These are phyloP conservation scores for Podila minutissima DNA, from an alignment of 192 early-diverging fungal genomes.

Conservation along the genomic window DNA sequence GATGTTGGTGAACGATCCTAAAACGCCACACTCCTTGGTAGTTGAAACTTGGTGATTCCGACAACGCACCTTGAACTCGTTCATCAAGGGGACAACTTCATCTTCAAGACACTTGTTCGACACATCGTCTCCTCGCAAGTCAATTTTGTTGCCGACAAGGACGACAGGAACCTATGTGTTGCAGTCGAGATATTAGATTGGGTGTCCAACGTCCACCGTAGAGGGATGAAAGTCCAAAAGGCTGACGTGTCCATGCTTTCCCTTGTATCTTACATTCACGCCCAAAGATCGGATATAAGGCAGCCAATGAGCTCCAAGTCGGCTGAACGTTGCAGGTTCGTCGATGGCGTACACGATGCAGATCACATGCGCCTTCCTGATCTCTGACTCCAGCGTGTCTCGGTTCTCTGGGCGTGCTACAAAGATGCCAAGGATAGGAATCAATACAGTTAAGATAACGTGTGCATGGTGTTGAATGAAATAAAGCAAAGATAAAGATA, in stretches of 20 bases:
- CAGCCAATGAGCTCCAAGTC: constrained; percentile 91
- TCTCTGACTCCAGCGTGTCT: constrained; percentile 90
- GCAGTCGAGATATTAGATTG: constrained; percentile 2
- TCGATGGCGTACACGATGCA: constrained; percentile 97
- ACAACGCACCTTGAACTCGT: constrained; percentile 91
- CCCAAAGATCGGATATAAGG: constrained; percentile 93
- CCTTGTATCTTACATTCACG: constrained; percentile 76
- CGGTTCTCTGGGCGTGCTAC: constrained; percentile 87
- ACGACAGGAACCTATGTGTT: constrained; percentile 84
- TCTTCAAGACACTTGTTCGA: constrained; percentile 90
- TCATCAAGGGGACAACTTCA: constrained; percentile 98
- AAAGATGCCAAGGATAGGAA: constrained; percentile 12
- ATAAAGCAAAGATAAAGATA: not conserved
- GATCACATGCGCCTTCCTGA: constrained; percentile 97
- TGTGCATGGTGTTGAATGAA: not conserved
- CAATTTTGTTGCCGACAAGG: constrained; percentile 94
- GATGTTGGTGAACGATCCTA: not conserved
- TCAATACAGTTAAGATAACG: not conserved
- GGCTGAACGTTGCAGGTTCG: constrained; percentile 85
- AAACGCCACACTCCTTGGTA: not conserved
- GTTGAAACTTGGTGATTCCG: not conserved
- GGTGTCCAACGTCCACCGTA: not conserved
- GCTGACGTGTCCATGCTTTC: not conserved
- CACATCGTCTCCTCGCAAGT: constrained; percentile 84
- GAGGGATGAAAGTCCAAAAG: not conserved